Percentiles rank a stretch among this genome's conserved stretches.
Evolutionary conservation across 768 basidiomycete genomes (phyloP).

Genomic region (Pleurotus eryngii): DNA sequence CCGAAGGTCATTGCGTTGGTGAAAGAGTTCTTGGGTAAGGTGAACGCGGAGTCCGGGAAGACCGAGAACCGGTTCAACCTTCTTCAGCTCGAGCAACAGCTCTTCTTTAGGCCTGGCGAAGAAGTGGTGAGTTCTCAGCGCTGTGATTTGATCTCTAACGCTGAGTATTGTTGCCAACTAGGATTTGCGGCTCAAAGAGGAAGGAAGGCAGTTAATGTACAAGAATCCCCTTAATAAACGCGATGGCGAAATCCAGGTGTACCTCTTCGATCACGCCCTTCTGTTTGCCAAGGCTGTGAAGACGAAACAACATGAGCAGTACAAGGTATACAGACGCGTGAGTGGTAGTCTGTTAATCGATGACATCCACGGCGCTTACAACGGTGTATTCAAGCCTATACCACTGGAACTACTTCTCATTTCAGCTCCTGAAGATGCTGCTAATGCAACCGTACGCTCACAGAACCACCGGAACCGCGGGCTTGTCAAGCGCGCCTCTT

Average conservation of each 20-base stretch:
- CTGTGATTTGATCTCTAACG: neutral
- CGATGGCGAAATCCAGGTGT: slow-evolving; percentile 88
- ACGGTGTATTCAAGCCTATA: slow-evolving; percentile 63
- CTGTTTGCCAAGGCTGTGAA: slow-evolving; percentile 83
- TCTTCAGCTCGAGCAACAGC: slow-evolving; percentile 87
- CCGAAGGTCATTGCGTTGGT: slow-evolving; percentile 76
- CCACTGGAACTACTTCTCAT: slow-evolving; percentile 90
- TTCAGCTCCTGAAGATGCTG: slow-evolving; percentile 68
- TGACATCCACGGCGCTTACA: too few species aligned
- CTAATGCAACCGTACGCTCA: slow-evolving; percentile 29
- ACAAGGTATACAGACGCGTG: slow-evolving; percentile 91
- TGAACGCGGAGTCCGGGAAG: slow-evolving; percentile 92
- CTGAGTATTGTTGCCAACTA: slow-evolving; percentile 24
- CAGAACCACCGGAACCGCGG: slow-evolving; percentile 33
- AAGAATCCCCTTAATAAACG: slow-evolving; percentile 89
- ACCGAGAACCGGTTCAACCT: slow-evolving; percentile 96
- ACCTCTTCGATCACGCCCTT: slow-evolving; percentile 95
- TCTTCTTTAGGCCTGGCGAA: slow-evolving; percentile 87
- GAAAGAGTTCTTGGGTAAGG: slow-evolving; percentile 78
- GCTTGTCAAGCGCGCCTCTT: slow-evolving; percentile 43
- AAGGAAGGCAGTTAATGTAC: slow-evolving; percentile 86
- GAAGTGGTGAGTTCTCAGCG: slow-evolving; percentile 59
- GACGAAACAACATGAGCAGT: slow-evolving; percentile 89
- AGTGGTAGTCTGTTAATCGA: slow-evolving; percentile 22
- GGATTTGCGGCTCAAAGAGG: slow-evolving; percentile 85